Conservation (phyloP, 2,329 filamentous ascomycete genomes). For the Colletotrichum echinochloae region DNA sequence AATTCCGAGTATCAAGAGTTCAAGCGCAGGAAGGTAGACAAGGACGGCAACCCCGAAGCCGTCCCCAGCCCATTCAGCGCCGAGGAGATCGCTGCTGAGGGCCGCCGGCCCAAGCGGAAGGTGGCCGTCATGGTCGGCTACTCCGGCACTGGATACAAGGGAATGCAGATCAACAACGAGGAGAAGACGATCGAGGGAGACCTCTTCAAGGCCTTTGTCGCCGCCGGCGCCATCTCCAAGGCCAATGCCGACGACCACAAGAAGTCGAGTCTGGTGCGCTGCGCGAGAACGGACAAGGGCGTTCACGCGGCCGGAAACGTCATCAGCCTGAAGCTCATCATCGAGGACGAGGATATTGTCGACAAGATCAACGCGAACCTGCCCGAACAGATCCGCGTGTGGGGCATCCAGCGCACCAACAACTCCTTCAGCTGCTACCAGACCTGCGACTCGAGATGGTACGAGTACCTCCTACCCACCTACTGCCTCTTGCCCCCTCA, state of each 20-base stretch:
- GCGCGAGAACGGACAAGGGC: constrained; percentile 96
- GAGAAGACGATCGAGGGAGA: constrained; percentile 97
- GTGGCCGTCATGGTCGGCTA: constrained; percentile 97
- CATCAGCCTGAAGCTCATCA: constrained; percentile 93
- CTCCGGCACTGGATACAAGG: constrained; percentile 95
- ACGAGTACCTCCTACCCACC: constrained; percentile 96
- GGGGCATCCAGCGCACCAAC: constrained; percentile 91
- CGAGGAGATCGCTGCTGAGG: constrained; percentile 89
- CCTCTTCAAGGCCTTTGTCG: constrained; percentile 90
- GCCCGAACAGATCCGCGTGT: constrained; percentile 90
- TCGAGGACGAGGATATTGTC: constrained; percentile 89
- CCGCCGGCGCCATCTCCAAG: constrained; percentile 93
- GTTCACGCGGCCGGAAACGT: constrained; percentile 97
- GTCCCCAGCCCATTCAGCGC: constrained; percentile 66
- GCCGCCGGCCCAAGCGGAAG: constrained; percentile 92
- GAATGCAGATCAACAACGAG: constrained; percentile 88
- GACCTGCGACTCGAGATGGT: constrained; percentile 93
- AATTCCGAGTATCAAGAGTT: constrained; percentile 55
- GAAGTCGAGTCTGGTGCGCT: constrained; percentile 93
- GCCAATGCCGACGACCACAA: constrained; percentile 97
- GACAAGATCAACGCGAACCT: constrained; percentile 90
- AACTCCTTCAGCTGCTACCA: constrained; percentile 96
- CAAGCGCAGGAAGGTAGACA: constrained; percentile 57
- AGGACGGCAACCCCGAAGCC: constrained; percentile 48
- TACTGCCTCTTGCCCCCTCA: constrained; percentile 94